Conservation (phyloP, 345 rosid species). For the Hypericum androsaemum region DNA sequence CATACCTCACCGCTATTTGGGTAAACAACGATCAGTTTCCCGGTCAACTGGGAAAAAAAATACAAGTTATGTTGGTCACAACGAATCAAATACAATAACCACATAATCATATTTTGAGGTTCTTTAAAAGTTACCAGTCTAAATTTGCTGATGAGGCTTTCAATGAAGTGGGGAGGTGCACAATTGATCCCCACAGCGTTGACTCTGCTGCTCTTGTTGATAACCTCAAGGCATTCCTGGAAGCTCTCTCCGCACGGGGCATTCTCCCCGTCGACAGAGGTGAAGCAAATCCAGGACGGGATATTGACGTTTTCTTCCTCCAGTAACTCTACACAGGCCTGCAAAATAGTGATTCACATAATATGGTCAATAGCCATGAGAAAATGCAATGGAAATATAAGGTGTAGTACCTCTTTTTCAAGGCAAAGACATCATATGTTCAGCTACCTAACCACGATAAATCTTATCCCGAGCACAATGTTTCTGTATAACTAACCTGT, state of each 20-base stretch:
- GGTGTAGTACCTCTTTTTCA: too few species aligned
- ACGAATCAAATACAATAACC: neutral
- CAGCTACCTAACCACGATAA: too few species aligned
- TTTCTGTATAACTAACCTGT: constrained; percentile 35
- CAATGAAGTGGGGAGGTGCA: constrained; percentile 72
- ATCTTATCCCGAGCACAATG: too few species aligned
- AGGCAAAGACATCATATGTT: too few species aligned
- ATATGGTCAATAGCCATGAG: constrained; percentile 3
- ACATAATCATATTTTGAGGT: neutral
- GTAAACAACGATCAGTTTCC: constrained; percentile 61
- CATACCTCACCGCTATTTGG: constrained; percentile 90
- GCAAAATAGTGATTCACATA: constrained; percentile 8
- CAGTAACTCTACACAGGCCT: constrained; percentile 77
- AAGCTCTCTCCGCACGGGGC: constrained; percentile 83
- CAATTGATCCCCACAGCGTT: constrained; percentile 75
- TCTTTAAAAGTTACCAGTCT: constrained; percentile 32
- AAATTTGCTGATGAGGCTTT: constrained; percentile 46
- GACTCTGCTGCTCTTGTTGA: constrained; percentile 52
- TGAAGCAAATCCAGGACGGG: constrained; percentile 89
- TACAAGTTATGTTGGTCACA: neutral
- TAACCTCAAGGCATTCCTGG: constrained; percentile 49
- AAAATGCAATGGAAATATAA: neutral
- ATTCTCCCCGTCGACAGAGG: constrained; percentile 67
- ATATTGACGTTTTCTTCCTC: constrained; percentile 67
- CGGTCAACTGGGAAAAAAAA: constrained; percentile 40